A percentile compares a stretch with the other conserved stretches of the same genome.
These are phyloP conservation scores for Oemleria cerasiformis DNA, from an alignment of 306 rosid genomes.

Conservation along the genomic window DNA sequence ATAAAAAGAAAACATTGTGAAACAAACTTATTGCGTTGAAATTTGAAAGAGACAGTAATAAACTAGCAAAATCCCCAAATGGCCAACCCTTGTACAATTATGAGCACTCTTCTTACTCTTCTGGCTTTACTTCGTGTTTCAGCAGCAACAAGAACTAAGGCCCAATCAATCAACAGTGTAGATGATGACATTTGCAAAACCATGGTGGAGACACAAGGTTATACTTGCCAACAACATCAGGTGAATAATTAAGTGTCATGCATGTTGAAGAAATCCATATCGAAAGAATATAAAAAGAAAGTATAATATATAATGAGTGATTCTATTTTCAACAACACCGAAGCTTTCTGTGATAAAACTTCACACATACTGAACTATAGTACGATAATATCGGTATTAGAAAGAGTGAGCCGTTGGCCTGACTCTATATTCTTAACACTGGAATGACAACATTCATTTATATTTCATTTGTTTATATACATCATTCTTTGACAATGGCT, in stretches of 20 bases:
- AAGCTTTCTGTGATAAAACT: too few relatives aligned
- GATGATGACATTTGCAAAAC: constrained; percentile 38
- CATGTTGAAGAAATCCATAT: too few relatives aligned
- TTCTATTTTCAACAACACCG: too few relatives aligned
- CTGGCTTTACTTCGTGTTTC: constrained; percentile 9
- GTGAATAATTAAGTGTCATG: constrained; percentile 8
- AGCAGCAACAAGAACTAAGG: constrained; percentile 9
- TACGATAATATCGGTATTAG: too few relatives aligned
- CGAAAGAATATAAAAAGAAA: too few relatives aligned
- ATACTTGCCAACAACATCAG: constrained; percentile 48
- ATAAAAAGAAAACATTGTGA: not conserved
- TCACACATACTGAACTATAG: too few relatives aligned
- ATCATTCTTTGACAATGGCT: not conserved
- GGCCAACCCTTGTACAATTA: not conserved
- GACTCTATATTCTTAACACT: not conserved
- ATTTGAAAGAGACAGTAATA: not conserved
- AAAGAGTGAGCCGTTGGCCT: not conserved
- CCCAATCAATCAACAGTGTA: not conserved
- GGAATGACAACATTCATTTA: not conserved
- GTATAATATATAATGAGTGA: too few relatives aligned
- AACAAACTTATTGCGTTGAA: not conserved
- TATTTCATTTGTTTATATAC: not conserved
- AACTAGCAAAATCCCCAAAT: not conserved
- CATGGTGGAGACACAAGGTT: constrained; percentile 48
- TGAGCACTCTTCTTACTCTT: not conserved